Conservation (phyloP, 2,329 filamentous ascomycete species). For the Neodidymelliopsis sp. region DNA sequence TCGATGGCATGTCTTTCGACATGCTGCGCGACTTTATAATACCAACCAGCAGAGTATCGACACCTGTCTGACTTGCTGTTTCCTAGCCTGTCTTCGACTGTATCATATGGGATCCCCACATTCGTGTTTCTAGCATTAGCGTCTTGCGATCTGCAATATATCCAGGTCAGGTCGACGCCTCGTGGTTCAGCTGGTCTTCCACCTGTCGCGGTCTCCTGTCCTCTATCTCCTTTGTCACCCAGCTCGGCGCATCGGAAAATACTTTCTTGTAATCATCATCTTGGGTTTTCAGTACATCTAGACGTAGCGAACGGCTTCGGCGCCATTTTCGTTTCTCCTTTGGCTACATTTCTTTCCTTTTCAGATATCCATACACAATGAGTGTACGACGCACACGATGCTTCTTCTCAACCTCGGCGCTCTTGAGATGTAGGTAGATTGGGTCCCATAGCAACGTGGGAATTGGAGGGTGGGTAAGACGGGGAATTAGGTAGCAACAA, state of each 20-base stretch:
- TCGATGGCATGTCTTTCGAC: slow-evolving; percentile 49
- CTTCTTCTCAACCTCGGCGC: slow-evolving; percentile 14
- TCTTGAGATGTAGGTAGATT: not conserved
- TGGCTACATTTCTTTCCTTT: slow-evolving; percentile 8
- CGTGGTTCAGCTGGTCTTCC: slow-evolving; percentile 39
- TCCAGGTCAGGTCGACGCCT: slow-evolving; percentile 15
- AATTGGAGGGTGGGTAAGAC: too few relatives aligned
- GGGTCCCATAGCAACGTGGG: not conserved
- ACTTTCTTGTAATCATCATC: slow-evolving; percentile 34
- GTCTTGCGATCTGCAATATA: slow-evolving; percentile 15
- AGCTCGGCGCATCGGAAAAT: not conserved
- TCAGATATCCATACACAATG: slow-evolving; percentile 29
- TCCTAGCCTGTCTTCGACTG: not conserved
- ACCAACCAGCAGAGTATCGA: slow-evolving; percentile 29
- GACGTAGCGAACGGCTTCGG: slow-evolving; percentile 19
- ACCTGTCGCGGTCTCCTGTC: slow-evolving; percentile 10
- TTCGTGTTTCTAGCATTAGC: slow-evolving; percentile 26
- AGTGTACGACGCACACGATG: slow-evolving; percentile 39
- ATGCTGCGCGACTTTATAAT: slow-evolving; percentile 41
- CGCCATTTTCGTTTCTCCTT: slow-evolving; percentile 8
- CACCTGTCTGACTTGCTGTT: slow-evolving; percentile 31
- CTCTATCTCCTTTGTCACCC: slow-evolving; percentile 14
- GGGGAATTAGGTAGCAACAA: not conserved
- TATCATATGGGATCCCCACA: not conserved
- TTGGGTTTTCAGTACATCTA: slow-evolving; percentile 17